Evolutionary conservation across 345 rosid species (phyloP).

Genomic region (Corymbia maculata): DNA sequence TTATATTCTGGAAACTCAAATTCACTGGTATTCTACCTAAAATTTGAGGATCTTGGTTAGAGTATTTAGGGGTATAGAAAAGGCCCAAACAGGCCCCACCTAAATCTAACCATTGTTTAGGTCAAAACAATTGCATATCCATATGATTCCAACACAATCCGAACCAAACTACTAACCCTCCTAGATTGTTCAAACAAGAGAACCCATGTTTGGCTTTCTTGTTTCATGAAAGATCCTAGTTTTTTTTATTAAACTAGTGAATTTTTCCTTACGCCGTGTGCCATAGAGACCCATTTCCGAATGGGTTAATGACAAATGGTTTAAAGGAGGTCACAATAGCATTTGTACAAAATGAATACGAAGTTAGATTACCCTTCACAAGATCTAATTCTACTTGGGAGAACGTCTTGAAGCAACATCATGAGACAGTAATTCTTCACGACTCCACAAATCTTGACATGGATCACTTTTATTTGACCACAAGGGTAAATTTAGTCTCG

Average conservation of each 20-base stretch:
- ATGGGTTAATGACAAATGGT: not conserved
- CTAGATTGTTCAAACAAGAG: not conserved
- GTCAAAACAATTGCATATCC: not conserved
- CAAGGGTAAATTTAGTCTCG: not conserved
- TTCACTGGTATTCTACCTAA: not conserved
- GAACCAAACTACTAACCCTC: too few relatives aligned
- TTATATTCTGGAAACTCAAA: not conserved
- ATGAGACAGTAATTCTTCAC: not conserved
- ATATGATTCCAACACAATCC: not conserved
- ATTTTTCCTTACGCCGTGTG: not conserved
- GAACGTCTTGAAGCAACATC: not conserved
- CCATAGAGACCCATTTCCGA: not conserved
- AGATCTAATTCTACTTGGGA: not conserved
- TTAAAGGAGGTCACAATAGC: not conserved
- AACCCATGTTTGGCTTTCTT: not conserved
- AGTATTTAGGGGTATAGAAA: not conserved
- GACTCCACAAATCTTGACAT: not conserved
- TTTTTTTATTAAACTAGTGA: not conserved
- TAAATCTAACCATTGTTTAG: rapidly evolving
- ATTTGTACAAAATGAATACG: not conserved
- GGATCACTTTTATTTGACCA: not conserved
- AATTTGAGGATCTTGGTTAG: not conserved
- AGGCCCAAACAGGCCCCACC: not conserved
- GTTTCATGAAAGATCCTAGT: not conserved
- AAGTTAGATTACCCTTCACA: not conserved